phyloP scores from a whole-genome alignment of 805 yeast species.

The Hanseniaspora pseudoguilliermondii region DNA sequence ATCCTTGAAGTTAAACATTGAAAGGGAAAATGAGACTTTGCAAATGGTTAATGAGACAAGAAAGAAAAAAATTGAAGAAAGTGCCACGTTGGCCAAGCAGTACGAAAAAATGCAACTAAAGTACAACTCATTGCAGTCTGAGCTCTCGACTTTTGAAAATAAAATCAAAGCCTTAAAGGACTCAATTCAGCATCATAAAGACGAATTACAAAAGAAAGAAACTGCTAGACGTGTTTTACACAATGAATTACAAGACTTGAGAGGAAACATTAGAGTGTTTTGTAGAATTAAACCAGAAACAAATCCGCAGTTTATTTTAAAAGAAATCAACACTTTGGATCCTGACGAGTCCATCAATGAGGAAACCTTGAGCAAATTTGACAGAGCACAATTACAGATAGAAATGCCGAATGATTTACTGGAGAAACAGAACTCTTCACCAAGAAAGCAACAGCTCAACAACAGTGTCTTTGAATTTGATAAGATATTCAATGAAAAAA shows the following conservation, averaged over 20 bases:
- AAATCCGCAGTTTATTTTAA: conserved; percentile 16
- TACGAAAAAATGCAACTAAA: conserved; percentile 14
- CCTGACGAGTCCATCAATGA: conserved; percentile 22
- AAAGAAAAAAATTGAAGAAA: conserved; percentile 6
- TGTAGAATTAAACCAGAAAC: conserved; percentile 60
- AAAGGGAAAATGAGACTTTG: conserved; percentile 22
- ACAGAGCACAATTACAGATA: conserved; percentile 5
- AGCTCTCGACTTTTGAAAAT: conserved; percentile 7
- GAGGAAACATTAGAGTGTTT: conserved; percentile 85
- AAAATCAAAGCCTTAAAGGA: background rate
- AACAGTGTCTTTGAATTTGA: conserved; percentile 54
- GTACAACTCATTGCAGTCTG: conserved; percentile 15
- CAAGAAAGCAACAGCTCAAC: background rate
- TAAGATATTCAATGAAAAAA: conserved; percentile 48
- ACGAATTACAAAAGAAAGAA: conserved; percentile 38
- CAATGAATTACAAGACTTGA: conserved; percentile 65
- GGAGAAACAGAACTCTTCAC: background rate
- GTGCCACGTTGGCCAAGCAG: conserved; percentile 19
- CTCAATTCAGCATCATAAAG: conserved; percentile 25
- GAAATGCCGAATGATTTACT: background rate
- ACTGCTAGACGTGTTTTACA: conserved; percentile 50
- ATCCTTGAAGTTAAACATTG: conserved; percentile 14
- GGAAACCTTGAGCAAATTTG: conserved; percentile 3
- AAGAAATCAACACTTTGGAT: conserved; percentile 20
- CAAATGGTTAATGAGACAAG: conserved; percentile 16